Evolutionary conservation across 2,329 filamentous ascomycete species (phyloP).

Genomic region (Hypoxylon rubiginosum): DNA sequence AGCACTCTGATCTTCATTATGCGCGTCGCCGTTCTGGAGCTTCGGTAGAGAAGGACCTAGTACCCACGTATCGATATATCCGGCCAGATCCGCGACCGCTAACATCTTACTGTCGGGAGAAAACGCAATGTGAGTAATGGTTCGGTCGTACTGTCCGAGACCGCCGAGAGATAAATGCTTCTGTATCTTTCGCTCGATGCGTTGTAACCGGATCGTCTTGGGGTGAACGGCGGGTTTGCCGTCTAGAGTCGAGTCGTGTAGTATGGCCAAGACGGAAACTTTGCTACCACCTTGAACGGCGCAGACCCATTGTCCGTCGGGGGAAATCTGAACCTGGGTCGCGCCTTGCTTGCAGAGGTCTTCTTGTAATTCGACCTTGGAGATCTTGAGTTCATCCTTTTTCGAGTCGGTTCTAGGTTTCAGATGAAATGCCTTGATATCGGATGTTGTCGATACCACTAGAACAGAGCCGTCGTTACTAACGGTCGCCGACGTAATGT

Average conservation of each 20-base stretch:
- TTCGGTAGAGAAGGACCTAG: conserved; percentile 68
- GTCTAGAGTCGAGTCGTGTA: conserved; percentile 49
- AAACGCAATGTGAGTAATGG: conserved; percentile 81
- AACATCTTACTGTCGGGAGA: conserved; percentile 84
- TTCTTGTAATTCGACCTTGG: conserved; percentile 75
- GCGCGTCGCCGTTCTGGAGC: conserved; percentile 50
- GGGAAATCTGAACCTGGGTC: conserved; percentile 76
- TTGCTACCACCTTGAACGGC: conserved; percentile 72
- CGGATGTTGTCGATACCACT: conserved; percentile 79
- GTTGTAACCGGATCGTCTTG: conserved; percentile 63
- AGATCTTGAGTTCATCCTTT: conserved; percentile 75
- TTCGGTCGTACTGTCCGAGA: conserved; percentile 81
- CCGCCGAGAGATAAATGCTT: conserved; percentile 72
- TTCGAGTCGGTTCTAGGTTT: conserved; percentile 64
- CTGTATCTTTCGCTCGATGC: conserved; percentile 67
- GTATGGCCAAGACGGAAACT: conserved; percentile 66
- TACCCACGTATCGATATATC: conserved; percentile 89
- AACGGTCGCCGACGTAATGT: conserved; percentile 81
- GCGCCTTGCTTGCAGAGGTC: conserved; percentile 73
- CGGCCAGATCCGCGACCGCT: conserved; percentile 83
- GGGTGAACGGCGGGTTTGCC: conserved; percentile 58
- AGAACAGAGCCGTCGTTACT: conserved; percentile 80
- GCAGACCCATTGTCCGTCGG: conserved; percentile 77
- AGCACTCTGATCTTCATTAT: conserved; percentile 56
- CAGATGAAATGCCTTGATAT: conserved; percentile 83